phyloP scores from a whole-genome alignment of 768 basidiomycete species.

The Psilocybe cyanescens region DNA sequence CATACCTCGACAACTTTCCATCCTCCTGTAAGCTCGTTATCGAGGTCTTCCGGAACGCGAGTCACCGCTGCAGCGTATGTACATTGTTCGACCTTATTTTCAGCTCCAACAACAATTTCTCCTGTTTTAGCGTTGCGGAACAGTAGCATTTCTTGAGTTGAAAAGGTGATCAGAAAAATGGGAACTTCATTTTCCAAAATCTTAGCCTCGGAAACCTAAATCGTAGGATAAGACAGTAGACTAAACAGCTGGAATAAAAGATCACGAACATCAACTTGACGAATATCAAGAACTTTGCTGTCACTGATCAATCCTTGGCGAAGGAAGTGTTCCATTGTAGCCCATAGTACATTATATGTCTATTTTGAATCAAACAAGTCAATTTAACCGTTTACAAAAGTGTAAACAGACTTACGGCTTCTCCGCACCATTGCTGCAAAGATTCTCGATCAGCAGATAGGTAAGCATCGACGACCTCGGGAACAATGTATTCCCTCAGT shows the following conservation, averaged over 20 bases:
- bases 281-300: constrained; percentile 94
- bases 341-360: constrained; percentile 99
- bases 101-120: constrained; percentile 87
- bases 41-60: constrained; percentile 83
- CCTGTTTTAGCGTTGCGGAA: constrained; percentile 90
- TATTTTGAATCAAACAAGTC: constrained; percentile 29
- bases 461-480: constrained; percentile 97
- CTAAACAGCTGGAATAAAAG: background rate
- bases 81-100: constrained; percentile 91
- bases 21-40: constrained; percentile 92
- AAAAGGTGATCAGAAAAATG: constrained; percentile 89
- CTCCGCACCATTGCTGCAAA: constrained; percentile 90
- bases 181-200: constrained; percentile 90
- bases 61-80: constrained; percentile 92
- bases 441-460: constrained; percentile 87
- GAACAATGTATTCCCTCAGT: constrained; percentile 94
- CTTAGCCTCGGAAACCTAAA: constrained; percentile 83
- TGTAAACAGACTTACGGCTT: constrained; percentile 70
- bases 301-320: constrained; percentile 90
- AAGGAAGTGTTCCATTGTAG: constrained; percentile 94
- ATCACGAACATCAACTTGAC: constrained; percentile 87
- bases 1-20: constrained; percentile 97
- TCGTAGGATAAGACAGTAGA: background rate
- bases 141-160: constrained; percentile 91
- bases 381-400: constrained; percentile 9